A percentile compares a stretch with the other conserved stretches of the same genome.
Evolutionary conservation across 192 early-diverging fungal species (phyloP).

Genomic region (Ramicandelaber brevisporus): DNA sequence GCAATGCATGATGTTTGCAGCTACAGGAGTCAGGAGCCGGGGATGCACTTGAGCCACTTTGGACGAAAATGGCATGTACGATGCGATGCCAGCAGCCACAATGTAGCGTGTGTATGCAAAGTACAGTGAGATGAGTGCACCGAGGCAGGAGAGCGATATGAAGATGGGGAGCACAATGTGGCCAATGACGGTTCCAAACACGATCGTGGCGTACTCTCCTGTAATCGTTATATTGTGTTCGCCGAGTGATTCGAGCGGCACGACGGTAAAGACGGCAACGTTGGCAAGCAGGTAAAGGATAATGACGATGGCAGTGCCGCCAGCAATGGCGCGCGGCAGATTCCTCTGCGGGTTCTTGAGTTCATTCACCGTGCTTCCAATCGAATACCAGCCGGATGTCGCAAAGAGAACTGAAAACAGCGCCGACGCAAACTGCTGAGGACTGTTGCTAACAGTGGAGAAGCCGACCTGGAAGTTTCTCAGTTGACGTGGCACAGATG

Average conservation of each 20-base stretch:
- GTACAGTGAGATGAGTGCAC: constrained; percentile 12
- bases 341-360: constrained; percentile 24
- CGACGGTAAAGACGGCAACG: constrained; percentile 20
- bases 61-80: constrained; percentile 17
- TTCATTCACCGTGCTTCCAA: constrained; percentile 31
- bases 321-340: constrained; percentile 22
- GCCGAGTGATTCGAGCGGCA: constrained; percentile 10
- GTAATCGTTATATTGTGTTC: constrained; percentile 13
- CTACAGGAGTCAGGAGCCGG: constrained; percentile 9
- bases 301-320: constrained; percentile 19
- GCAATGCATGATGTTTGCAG: constrained; percentile 4
- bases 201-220: constrained; percentile 16
- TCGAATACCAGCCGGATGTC: constrained; percentile 26
- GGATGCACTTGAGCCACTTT: constrained; percentile 13
- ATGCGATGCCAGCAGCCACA: constrained; percentile 21
- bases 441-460: constrained; percentile 5
- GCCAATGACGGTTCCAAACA: constrained; percentile 15
- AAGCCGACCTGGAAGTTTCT: constrained; percentile 4
- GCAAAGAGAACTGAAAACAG: constrained; percentile 23
- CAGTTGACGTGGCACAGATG: no score
- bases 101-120: constrained; percentile 18
- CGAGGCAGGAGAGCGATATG: constrained; percentile 17
- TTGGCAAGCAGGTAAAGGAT: constrained; percentile 25
- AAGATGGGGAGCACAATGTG: constrained; percentile 18
- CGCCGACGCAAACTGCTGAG: constrained; percentile 12